phyloP scores from a whole-genome alignment of 2,329 filamentous ascomycete species.

The Ophiocordyceps robertsii region DNA sequence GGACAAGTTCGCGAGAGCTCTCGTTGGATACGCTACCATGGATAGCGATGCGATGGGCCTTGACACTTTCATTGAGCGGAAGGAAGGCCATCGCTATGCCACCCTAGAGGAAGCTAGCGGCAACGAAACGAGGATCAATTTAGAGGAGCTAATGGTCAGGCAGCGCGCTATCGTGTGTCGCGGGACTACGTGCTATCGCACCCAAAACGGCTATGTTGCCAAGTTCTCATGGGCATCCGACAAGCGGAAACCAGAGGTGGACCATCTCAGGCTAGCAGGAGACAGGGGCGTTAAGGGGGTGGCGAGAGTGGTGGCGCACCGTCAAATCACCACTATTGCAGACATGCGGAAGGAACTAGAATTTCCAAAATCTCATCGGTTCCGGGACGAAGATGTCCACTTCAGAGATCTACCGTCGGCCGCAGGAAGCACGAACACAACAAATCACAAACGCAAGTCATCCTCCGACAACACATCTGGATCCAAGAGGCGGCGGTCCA shows the following conservation, averaged over 20 bases:
- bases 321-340: conserved; percentile 5
- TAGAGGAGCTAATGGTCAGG: conserved; percentile 2
- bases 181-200: conserved; percentile 7
- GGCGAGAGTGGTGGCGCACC: conserved; percentile 4
- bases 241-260: conserved; percentile 4
- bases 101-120: conserved; percentile 2
- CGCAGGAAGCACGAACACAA: background rate
- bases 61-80: conserved; percentile 2
- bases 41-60: conserved; percentile 6
- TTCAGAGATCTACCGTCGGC: conserved; percentile 1
- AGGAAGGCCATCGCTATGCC: background rate
- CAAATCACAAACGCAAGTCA: conserved; percentile 2
- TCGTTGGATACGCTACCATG: conserved; percentile 9
- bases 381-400: conserved; percentile 4
- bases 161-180: conserved; percentile 7
- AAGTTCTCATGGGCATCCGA: conserved; percentile 7
- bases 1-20: conserved; percentile 6
- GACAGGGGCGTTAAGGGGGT: conserved; percentile 7
- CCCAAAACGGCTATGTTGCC: conserved; percentile 3
- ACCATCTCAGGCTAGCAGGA: conserved; percentile 5
- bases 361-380: conserved; percentile 1
- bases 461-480: conserved; percentile 3
- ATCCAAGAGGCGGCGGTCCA: conserved; percentile 4
- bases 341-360: conserved; percentile 4
- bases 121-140: background rate